Conservation (phyloP, 345 rosid genomes). For the Anacardium occidentale region DNA sequence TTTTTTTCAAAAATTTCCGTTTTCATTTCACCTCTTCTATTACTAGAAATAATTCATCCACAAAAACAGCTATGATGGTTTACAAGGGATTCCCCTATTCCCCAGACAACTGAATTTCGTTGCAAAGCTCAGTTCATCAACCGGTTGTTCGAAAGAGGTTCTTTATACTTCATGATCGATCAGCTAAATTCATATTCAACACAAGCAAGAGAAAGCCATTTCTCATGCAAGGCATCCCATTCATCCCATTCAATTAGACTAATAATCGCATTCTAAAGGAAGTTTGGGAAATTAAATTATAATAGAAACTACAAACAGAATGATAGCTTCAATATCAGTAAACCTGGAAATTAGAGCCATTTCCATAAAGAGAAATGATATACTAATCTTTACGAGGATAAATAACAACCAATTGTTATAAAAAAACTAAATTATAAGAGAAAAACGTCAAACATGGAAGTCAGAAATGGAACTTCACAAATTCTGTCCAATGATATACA, state of each 20-base stretch:
- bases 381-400: neutral
- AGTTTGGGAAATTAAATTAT: neutral
- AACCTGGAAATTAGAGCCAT: neutral
- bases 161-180: neutral
- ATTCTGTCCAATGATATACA: neutral
- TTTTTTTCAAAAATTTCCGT: neutral
- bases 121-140: neutral
- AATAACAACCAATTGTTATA: neutral
- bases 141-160: neutral
- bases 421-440: neutral
- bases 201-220: neutral
- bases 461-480: conserved; percentile 6
- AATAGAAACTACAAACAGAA: neutral
- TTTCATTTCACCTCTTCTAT: neutral
- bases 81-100: neutral
- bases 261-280: neutral
- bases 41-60: neutral
- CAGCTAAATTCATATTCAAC: neutral
- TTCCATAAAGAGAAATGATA: neutral
- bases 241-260: conserved; percentile 1
- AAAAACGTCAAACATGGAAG: neutral
- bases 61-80: neutral
- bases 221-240: neutral
- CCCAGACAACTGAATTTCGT: neutral
- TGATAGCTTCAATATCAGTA: neutral